Evolutionary conservation across 2,329 filamentous ascomycete genomes (phyloP).

Genomic region (Paecilomyces sp.): DNA sequence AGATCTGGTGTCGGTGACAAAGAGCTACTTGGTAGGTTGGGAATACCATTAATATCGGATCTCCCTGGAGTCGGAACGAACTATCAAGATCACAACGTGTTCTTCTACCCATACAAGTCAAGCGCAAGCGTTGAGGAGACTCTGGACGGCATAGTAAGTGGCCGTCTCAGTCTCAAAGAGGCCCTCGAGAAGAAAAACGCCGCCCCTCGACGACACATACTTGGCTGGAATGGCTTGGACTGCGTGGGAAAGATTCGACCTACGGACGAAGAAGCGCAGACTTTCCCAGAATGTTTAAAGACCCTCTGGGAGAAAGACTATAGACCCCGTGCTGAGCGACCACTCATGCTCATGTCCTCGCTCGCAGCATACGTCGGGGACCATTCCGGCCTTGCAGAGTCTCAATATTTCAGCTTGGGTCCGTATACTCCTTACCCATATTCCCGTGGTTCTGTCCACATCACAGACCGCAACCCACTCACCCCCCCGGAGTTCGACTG

Average conservation of each 20-base stretch:
- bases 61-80: slow-evolving; percentile 48
- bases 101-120: slow-evolving; percentile 48
- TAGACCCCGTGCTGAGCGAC: slow-evolving; percentile 36
- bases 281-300: slow-evolving; percentile 48
- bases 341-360: slow-evolving; percentile 10
- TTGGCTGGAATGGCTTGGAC: slow-evolving; percentile 55
- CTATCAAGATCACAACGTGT: slow-evolving; percentile 38
- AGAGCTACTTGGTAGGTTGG: slow-evolving; percentile 21
- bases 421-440: slow-evolving; percentile 54
- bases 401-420: slow-evolving; percentile 48
- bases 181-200: slow-evolving; percentile 36
- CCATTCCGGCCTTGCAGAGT: slow-evolving; percentile 24
- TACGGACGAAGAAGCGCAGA: slow-evolving; percentile 44
- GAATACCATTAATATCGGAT: slow-evolving; percentile 41
- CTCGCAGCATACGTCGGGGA: slow-evolving; percentile 16
- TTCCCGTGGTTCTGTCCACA: slow-evolving; percentile 56
- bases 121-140: slow-evolving; percentile 42
- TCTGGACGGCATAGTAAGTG: slow-evolving; percentile 47
- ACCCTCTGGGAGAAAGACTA: slow-evolving; percentile 52
- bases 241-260: slow-evolving; percentile 51
- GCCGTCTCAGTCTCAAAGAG: slow-evolving; percentile 39
- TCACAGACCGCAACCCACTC: slow-evolving; percentile 34
- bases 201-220: slow-evolving; percentile 32
- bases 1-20: slow-evolving; percentile 34
- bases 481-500: slow-evolving; percentile 49